These are phyloP conservation scores for Reticulascus tulasneorum DNA, from an alignment of 2,329 filamentous ascomycete species.

Conservation along the genomic window DNA sequence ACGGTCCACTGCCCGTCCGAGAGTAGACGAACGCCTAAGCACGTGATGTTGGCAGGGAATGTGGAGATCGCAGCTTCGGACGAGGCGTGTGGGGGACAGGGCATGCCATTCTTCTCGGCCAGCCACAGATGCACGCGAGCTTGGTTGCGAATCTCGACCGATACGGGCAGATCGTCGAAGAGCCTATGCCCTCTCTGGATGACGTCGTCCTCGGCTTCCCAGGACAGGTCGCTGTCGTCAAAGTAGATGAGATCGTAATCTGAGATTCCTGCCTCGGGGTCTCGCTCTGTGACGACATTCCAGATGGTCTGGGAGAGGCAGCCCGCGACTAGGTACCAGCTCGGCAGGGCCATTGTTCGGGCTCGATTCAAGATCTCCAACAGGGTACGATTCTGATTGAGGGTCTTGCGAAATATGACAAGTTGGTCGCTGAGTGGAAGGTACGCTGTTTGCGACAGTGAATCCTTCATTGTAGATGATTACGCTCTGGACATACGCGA, in stretches of 20 bases:
- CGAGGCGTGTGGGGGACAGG: constrained; percentile 24
- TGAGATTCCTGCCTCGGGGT: constrained; percentile 27
- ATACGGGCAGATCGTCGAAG: constrained; percentile 24
- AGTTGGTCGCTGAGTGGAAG: constrained; percentile 24
- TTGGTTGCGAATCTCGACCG: constrained; percentile 34
- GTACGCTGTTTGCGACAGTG: no score
- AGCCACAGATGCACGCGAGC: constrained; percentile 35
- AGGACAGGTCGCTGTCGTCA: constrained; percentile 28
- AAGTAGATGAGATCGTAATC: constrained; percentile 35
- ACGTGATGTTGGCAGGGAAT: constrained; percentile 31
- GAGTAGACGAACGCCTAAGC: constrained; percentile 24
- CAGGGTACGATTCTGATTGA: constrained; percentile 24
- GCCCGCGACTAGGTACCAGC: constrained; percentile 33
- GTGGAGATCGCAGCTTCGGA: constrained; percentile 27
- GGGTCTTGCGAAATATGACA: constrained; percentile 15
- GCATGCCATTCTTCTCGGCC: constrained; percentile 23
- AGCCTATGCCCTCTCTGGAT: constrained; percentile 25
- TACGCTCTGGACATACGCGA: no score
- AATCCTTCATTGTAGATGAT: no score
- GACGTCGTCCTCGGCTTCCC: constrained; percentile 29
- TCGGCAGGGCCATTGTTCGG: constrained; percentile 21
- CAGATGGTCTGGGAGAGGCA: constrained; percentile 34
- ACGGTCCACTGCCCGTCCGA: constrained; percentile 24
- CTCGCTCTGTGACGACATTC: constrained; percentile 25
- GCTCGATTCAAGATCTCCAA: constrained; percentile 22